phyloP scores from a whole-genome alignment of 192 early-diverging fungal genomes.

The Coemansia sp. region DNA sequence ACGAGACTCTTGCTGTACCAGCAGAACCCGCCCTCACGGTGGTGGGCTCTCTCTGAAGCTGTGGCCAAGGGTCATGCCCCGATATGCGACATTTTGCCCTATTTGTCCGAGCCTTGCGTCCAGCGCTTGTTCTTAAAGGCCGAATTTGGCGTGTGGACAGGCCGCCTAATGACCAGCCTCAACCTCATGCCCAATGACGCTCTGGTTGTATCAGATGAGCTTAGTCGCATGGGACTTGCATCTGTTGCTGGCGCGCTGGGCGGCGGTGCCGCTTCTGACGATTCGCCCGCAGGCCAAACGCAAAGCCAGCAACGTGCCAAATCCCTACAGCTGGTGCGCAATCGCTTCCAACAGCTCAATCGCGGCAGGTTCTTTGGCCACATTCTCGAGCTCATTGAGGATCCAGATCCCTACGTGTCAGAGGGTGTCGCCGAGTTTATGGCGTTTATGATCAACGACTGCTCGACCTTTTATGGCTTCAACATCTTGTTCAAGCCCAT shows the following conservation, averaged over 20 bases:
- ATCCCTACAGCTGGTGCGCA: conserved; percentile 51
- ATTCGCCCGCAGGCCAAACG: conserved; percentile 12
- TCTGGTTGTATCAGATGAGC: conserved; percentile 48
- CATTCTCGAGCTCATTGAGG: conserved; percentile 47
- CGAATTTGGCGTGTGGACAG: conserved; percentile 56
- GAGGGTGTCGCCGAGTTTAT: conserved; percentile 51
- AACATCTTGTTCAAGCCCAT: conserved; percentile 56
- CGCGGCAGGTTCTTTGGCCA: conserved; percentile 42
- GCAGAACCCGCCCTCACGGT: conserved; percentile 52
- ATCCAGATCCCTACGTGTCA: conserved; percentile 31
- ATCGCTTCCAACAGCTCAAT: conserved; percentile 56
- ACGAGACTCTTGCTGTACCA: conserved; percentile 49
- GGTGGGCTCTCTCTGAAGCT: conserved; percentile 44
- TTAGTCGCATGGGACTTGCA: conserved; percentile 49
- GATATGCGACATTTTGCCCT: conserved; percentile 55
- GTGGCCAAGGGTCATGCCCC: conserved; percentile 49
- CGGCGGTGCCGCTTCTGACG: conserved; percentile 14
- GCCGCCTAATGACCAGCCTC: conserved; percentile 47
- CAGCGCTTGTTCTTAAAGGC: conserved; percentile 55
- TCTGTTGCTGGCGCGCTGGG: conserved; percentile 34
- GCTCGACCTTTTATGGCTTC: conserved; percentile 50
- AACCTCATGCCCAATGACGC: conserved; percentile 50
- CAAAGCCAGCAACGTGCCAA: conserved; percentile 46
- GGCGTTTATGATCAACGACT: conserved; percentile 53
- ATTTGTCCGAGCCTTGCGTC: conserved; percentile 53